Evolutionary conservation across 2,329 filamentous ascomycete genomes (phyloP), one percentile per base, ranked within the genome.

Genomic region (Neoscytalidium dimidiatum): DNA sequence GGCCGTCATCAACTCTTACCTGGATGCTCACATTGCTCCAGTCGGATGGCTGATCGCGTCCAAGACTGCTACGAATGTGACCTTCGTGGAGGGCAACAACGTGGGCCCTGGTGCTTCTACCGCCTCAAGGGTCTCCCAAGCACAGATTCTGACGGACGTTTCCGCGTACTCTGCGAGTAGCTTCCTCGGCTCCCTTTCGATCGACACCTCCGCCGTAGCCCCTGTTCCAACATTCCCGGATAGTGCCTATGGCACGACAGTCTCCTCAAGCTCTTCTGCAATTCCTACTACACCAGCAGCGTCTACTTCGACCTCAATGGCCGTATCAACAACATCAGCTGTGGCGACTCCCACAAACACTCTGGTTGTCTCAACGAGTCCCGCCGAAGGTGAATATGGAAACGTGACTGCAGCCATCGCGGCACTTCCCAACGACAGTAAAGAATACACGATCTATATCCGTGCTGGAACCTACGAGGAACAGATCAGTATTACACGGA

Each of bases 381-480:
- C 78, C 2, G 71, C 70, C 2, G 29, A 62, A 9, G 76, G 75
- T 14, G 75, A 82, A 38, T 83, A 79, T 64, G 68, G 71, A 21
- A 80, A 76, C 4, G 75, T 83, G 1, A 75, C 77, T 3, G 77
- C 80, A 14, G 82, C 82, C 6, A 74, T 83, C 21, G 75, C 74
- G 13, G 80, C 80, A 9, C 71, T 84, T 9, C 79, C 80, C 11
- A 77, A 74, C 52, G 78, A 81, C 56, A 73, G 75, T 41, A 72
- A 78, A 33, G 69, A 57, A 7, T 57, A 85, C 64, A 84, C 81
- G 69, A 86, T 89, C 74, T 89, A 88, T 75, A 83, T 90, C 72
- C 73, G 83, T 67, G 73, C 81, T 1, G 86, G 86, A 3, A 84
- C 81, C 33, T 88, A 88, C 77, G 73, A 72, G 0, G 85, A 88